Evolutionary conservation across 208 protist genomes (phyloP).

Genomic region (Leishmania lainsoni): DNA sequence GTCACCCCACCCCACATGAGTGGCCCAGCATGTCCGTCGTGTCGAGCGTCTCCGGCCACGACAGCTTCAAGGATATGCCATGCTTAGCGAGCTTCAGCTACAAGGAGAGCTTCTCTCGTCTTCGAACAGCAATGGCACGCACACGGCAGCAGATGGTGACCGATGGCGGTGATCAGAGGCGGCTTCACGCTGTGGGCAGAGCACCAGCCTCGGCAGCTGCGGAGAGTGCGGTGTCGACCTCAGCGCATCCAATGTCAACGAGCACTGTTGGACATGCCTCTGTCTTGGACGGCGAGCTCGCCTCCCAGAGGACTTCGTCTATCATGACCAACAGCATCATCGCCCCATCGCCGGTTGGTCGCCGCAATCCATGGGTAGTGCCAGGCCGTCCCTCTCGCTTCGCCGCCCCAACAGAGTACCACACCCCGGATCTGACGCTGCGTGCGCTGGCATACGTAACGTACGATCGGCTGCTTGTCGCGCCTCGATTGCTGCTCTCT

Average conservation of each 20-base stretch:
- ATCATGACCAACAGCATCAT: background rate
- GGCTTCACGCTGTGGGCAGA: background rate
- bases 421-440: conserved; percentile 31
- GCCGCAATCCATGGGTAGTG: conserved; percentile 18
- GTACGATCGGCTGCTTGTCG: conserved; percentile 25
- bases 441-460: conserved; percentile 33
- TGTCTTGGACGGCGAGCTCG: background rate
- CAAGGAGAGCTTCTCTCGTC: conserved; percentile 35
- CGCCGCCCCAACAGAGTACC: conserved; percentile 13
- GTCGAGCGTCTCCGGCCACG: conserved; percentile 4
- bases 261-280: background rate
- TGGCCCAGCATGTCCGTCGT: background rate
- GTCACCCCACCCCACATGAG: background rate
- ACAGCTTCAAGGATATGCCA: conserved; percentile 9
- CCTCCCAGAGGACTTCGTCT: background rate
- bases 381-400: conserved; percentile 26
- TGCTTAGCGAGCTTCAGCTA: background rate
- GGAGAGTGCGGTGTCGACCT: background rate
- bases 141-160: conserved; percentile 1
- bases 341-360: conserved; percentile 1
- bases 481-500: conserved; percentile 32
- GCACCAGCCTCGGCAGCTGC: background rate
- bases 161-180: background rate
- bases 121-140: conserved; percentile 11
- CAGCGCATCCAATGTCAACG: background rate